Evolutionary conservation across 257 asterid genomes (phyloP).

Genomic region (Solanum chaucha): DNA sequence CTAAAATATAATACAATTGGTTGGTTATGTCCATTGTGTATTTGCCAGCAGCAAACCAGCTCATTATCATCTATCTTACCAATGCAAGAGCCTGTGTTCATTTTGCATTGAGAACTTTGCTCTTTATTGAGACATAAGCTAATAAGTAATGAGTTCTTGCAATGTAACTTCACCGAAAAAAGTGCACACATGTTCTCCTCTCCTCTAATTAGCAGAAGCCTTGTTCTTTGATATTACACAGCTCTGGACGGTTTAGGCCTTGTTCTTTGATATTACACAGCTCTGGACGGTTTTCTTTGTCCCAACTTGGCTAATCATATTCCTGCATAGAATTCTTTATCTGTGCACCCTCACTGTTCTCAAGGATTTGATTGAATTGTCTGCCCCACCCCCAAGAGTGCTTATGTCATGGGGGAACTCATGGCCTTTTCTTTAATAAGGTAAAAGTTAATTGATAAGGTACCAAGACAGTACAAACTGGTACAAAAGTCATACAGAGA

Average conservation of each 20-base stretch:
- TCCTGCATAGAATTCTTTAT: background rate
- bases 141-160: background rate
- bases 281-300: background rate
- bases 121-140: background rate
- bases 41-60: background rate
- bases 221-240: background rate
- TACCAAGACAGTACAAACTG: background rate
- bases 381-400: background rate
- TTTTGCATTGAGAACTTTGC: background rate
- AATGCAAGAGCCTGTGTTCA: background rate
- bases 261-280: background rate
- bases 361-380: background rate
- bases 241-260: background rate
- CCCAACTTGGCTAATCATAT: background rate
- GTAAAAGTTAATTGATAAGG: background rate
- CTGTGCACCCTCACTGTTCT: background rate
- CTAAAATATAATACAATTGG: background rate
- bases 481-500: background rate
- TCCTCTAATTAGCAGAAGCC: background rate
- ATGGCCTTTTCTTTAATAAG: background rate
- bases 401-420: background rate
- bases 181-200: background rate
- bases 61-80: background rate
- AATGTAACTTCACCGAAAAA: background rate
- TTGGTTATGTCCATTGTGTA: background rate